Evolutionary conservation across 2,329 filamentous ascomycete genomes (phyloP), one percentile per base, ranked within the genome.

Genomic region (Polytolypa hystricis): DNA sequence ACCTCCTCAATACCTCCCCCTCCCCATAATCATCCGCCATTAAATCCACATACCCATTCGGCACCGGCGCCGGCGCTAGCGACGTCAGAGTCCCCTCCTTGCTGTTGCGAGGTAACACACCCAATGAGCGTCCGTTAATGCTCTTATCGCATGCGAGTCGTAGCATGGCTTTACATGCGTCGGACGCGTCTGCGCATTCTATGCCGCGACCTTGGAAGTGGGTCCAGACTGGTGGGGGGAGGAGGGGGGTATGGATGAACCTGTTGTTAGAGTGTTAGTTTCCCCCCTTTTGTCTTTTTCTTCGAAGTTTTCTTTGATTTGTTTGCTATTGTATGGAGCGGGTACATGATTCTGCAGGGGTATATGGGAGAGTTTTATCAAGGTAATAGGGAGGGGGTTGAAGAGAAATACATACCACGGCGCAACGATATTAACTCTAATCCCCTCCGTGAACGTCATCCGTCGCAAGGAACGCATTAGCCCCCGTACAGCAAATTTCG

Each of bases 401-500:
- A 25, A 25, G 14, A 17, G 18, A 32, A 32, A 7, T 15, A 60
- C 46, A 35, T 56, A 58, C 54, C 54, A 62, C 2, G 58, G 57
- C 2, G 52, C 57, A 20, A 61, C 56, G 14, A 56, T 42, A 30
- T 56, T 58, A 4, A 62, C 49, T 0, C 58, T 51, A 36, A 51
- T 56, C 2, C 33, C n/a, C n/a, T n/a, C n/a, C n/a, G 49, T 50
- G 30, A 46, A 50, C 2, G 50, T 42, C 4, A 53, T 57, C 12
- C 50, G 43, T 25, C 56, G 39, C 30, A 61, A 37, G 5, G 49
- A 45, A 40, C 55, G 52, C 51, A 62, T 55, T 7, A 62, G 52
- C 0, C 58, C 56, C 30, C 58, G 47, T 37, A 56, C 48, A 3
- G 47, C 56, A 48, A 52, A 61, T 40, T 62, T 62, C 9, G 51